Base-by-base conservation (phyloP, 768 basidiomycete species). In the Pleurotus djamor region DNA sequence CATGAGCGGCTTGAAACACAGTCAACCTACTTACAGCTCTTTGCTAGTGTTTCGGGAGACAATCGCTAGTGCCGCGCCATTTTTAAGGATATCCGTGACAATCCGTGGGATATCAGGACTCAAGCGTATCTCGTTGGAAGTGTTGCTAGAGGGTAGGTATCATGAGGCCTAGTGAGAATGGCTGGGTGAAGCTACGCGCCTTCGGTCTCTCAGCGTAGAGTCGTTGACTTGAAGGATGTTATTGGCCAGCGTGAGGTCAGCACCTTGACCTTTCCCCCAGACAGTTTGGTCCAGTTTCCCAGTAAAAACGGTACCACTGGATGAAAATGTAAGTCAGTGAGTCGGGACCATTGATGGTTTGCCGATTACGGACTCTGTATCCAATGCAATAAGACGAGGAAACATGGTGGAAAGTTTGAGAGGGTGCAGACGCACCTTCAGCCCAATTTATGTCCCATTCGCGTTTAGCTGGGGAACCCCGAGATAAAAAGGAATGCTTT, bases 191-290 rank as follows among this genome's bases (percentile, higher is more conserved):
- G 2, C 21, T 28, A 28, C 21, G 21, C 21, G 21, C 48, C 48
- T 50, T 21, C 12, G 17, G 33, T 50, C 48, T 13, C 21, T n/a
- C 16, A 50, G 48, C 5, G 48, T 50, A 4, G 33, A 50, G 14
- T 50, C 48, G 33, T 52, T 14, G 51, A 52, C 51, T n/a, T 35
- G 36, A 10, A 34, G 21, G 51, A 52, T 52, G 51, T 52, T 52
- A 32, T 52, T 34, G 4, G 12, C 51, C 13, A 52, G 32, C 6
- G 13, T 34, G 9, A 14, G 8, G n/a, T 28, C 13, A 8, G 51
- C 51, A 13, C 21, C 14, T 3, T 4, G 33, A 37, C 51, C 51
- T 34, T 35, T 32, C 6, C 51, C 51, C 51, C 51, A 52, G 1
- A 35, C 33, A 5, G n/a, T 33, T 14, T 12, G 13, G 21, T 52